phyloP scores from a whole-genome alignment of 257 asterid genomes.

The Craterostigma plantagineum region DNA sequence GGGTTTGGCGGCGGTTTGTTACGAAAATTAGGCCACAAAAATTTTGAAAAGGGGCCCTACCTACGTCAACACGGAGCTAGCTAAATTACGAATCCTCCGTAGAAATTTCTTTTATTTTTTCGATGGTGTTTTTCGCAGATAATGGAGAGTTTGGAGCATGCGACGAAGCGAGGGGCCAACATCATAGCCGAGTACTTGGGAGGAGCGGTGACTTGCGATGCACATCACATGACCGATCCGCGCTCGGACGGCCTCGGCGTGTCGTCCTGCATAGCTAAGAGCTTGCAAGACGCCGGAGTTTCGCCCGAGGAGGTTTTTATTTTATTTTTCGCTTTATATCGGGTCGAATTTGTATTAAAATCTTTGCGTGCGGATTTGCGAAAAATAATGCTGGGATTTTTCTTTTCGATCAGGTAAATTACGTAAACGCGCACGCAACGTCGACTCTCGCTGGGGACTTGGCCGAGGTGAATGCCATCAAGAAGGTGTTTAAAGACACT shows the following conservation, averaged over 20 bases:
- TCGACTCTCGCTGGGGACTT: slow-evolving; percentile 68
- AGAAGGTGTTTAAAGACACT: slow-evolving; percentile 49
- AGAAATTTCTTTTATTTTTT: no score
- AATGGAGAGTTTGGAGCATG: slow-evolving; percentile 40
- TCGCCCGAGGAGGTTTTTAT: slow-evolving; percentile 77
- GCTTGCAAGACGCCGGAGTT: slow-evolving; percentile 27
- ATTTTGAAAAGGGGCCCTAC: no score
- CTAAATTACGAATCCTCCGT: not conserved
- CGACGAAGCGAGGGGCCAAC: slow-evolving; percentile 24
- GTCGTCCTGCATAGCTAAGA: slow-evolving; percentile 25
- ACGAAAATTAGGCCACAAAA: no score
- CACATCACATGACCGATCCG: slow-evolving; percentile 37
- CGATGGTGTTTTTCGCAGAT: slow-evolving; percentile 9
- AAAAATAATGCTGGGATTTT: no score
- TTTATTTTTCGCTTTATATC: no score
- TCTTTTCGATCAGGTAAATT: no score
- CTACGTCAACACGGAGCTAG: not conserved
- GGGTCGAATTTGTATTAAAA: no score
- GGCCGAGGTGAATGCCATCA: slow-evolving; percentile 59
- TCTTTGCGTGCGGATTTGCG: no score
- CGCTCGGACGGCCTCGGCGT: slow-evolving; percentile 30
- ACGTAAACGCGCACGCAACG: slow-evolving; percentile 67
- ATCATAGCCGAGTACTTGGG: slow-evolving; percentile 36
- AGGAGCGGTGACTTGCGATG: slow-evolving; percentile 34
- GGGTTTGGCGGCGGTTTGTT: no score